These are phyloP conservation scores for Atractiella rhizophila DNA, from an alignment of 768 basidiomycete genomes.

Conservation along the genomic window DNA sequence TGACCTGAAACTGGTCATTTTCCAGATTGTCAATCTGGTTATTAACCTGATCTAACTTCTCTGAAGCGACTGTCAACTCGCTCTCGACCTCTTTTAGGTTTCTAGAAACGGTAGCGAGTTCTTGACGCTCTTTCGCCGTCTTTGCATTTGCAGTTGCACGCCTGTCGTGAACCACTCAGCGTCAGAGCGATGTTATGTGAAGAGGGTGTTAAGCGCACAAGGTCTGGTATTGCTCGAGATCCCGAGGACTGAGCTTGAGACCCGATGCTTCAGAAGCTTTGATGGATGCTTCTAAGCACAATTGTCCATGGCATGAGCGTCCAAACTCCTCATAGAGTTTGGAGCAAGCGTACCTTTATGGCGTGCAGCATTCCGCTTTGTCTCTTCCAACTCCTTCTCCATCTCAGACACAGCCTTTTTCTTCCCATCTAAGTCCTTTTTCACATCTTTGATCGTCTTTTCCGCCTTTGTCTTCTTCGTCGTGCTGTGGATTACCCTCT, in stretches of 20 bases:
- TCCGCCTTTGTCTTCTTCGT: constrained; percentile 50
- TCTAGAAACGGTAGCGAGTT: constrained; percentile 49
- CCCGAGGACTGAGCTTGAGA: constrained; percentile 52
- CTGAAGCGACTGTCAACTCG: constrained; percentile 37
- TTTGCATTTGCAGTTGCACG: constrained; percentile 53
- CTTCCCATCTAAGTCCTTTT: constrained; percentile 28
- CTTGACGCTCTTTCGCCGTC: constrained; percentile 66
- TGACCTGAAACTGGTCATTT: constrained; percentile 17
- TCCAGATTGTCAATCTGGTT: constrained; percentile 31
- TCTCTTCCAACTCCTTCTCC: constrained; percentile 38
- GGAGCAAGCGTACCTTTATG: constrained; percentile 41
- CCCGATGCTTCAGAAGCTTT: constrained; percentile 41
- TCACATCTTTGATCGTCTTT: constrained; percentile 37
- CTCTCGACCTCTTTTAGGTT: constrained; percentile 54
- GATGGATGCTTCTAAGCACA: constrained; percentile 39
- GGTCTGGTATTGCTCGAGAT: constrained; percentile 60
- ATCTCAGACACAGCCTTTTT: constrained; percentile 24
- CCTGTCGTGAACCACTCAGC: constrained; percentile 23
- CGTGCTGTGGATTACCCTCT: constrained; percentile 61
- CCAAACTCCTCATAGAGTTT: background rate
- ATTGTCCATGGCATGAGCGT: background rate
- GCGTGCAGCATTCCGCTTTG: constrained; percentile 42
- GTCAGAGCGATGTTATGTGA: background rate
- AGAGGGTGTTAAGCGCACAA: constrained; percentile 34
- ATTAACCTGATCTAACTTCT: constrained; percentile 41